Conservation (phyloP, 345 rosid species). For the Euphorbia pulcherrima region DNA sequence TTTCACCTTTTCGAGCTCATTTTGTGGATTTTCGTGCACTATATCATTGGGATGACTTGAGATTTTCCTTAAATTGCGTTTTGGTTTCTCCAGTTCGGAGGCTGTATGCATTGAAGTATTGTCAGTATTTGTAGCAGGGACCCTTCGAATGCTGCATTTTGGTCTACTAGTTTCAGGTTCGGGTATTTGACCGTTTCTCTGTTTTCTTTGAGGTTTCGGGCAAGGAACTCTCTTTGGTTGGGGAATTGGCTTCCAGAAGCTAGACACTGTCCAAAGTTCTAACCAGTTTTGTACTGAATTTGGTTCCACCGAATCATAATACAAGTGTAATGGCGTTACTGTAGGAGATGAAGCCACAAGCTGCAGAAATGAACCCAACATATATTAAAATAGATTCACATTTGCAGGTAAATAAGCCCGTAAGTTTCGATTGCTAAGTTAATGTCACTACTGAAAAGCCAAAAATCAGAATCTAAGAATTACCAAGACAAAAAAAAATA, state of each 20-base stretch:
- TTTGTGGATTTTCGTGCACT: constrained; percentile 64
- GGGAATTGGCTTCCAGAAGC: constrained; percentile 69
- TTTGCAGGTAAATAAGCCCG: neutral
- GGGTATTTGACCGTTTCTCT: constrained; percentile 36
- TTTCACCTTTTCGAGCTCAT: constrained; percentile 87
- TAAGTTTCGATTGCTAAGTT: neutral
- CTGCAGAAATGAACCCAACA: constrained; percentile 42
- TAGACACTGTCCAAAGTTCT: constrained; percentile 70
- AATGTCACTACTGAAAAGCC: neutral
- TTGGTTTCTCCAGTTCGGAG: constrained; percentile 65
- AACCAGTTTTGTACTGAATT: constrained; percentile 72
- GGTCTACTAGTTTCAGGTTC: constrained; percentile 58
- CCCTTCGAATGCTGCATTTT: constrained; percentile 58
- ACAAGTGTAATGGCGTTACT: constrained; percentile 52
- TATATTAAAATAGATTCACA: neutral
- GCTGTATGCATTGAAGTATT: constrained; percentile 35
- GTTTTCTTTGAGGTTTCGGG: constrained; percentile 52
- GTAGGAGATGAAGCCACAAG: constrained; percentile 68
- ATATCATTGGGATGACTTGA: constrained; percentile 53
- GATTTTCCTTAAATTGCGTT: constrained; percentile 57
- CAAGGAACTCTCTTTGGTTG: constrained; percentile 44
- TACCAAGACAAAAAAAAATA: neutral
- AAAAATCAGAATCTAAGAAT: constrained; percentile 1
- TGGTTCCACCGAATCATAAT: constrained; percentile 50
- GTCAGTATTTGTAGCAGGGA: constrained; percentile 53